Conservation (phyloP, 2,329 filamentous ascomycete species). For the Exophiala sp. region DNA sequence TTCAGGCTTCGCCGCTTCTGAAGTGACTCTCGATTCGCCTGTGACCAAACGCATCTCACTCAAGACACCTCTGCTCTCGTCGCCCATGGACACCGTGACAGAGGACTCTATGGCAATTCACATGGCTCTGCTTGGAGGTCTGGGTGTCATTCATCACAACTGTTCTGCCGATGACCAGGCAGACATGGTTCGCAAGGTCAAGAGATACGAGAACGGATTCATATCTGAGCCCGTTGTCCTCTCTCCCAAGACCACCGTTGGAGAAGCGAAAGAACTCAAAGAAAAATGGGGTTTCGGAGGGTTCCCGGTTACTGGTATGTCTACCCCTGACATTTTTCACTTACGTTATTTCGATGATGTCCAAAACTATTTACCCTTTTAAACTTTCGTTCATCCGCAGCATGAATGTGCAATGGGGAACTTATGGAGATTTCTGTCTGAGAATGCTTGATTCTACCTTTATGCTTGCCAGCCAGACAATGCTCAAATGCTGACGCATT, state of each 20-base stretch:
- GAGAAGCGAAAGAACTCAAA: conserved; percentile 85
- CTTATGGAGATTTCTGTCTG: conserved; percentile 66
- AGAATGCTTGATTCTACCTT: conserved; percentile 29
- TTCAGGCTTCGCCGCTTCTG: conserved; percentile 78
- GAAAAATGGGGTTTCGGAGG: conserved; percentile 98
- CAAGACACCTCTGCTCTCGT: conserved; percentile 95
- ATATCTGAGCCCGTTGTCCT: conserved; percentile 94
- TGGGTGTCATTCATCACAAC: conserved; percentile 96
- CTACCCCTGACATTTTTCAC: conserved; percentile 21
- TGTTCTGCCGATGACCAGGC: conserved; percentile 96
- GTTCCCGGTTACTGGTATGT: conserved; percentile 96
- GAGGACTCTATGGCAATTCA: conserved; percentile 99
- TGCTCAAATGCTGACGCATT: conserved; percentile 13
- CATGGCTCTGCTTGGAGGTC: conserved; percentile 54
- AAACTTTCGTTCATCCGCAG: conserved; percentile 99
- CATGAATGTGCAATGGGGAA: conserved; percentile 83
- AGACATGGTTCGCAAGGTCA: conserved; percentile 98
- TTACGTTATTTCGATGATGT: conserved; percentile 59
- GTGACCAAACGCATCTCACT: conserved; percentile 92
- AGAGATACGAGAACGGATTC: conserved; percentile 99
- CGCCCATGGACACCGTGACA: conserved; percentile 98
- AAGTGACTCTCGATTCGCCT: conserved; percentile 80
- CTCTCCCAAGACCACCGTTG: conserved; percentile 77
- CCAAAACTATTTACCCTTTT: conserved; percentile 56
- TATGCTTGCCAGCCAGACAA: conserved; percentile 7